phyloP scores from a whole-genome alignment of 2,329 filamentous ascomycete genomes.

The Daldinia sp. region DNA sequence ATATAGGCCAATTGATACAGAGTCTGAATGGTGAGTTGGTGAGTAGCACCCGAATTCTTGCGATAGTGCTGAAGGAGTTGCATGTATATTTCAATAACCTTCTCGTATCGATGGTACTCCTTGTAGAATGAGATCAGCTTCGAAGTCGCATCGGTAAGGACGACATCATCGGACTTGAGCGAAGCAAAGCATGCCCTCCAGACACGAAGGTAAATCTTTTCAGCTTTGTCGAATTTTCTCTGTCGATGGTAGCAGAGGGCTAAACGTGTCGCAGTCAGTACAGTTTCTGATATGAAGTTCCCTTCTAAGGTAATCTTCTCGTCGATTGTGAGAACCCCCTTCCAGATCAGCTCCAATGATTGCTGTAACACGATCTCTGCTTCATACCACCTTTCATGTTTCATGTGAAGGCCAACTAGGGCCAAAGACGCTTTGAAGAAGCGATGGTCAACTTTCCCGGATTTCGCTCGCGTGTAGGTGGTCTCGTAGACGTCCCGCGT shows the following conservation, averaged over 20 bases:
- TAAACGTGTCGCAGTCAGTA: conserved; percentile 52
- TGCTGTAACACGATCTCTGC: conserved; percentile 52
- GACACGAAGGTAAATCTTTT: conserved; percentile 55
- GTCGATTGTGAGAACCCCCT: neutral
- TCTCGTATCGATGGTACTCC: neutral
- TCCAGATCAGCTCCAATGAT: neutral
- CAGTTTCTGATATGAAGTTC: conserved; percentile 28
- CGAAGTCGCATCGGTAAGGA: conserved; percentile 12
- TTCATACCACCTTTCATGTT: conserved; percentile 52
- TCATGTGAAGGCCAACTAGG: conserved; percentile 52
- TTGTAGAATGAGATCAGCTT: neutral
- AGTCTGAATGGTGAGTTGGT: neutral
- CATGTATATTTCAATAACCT: neutral
- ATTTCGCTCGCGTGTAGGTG: neutral
- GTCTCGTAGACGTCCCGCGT: neutral
- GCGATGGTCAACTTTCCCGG: conserved; percentile 49
- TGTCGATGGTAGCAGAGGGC: conserved; percentile 54
- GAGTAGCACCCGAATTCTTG: neutral
- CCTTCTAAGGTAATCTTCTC: neutral
- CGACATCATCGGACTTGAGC: conserved; percentile 49
- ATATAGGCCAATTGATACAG: neutral
- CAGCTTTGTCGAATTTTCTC: conserved; percentile 54
- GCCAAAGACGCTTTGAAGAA: conserved; percentile 55
- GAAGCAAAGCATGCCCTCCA: conserved; percentile 53
- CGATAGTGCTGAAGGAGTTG: neutral